phyloP scores from a whole-genome alignment of 495 filamentous ascomycete species.

The Lepraria neglecta region DNA sequence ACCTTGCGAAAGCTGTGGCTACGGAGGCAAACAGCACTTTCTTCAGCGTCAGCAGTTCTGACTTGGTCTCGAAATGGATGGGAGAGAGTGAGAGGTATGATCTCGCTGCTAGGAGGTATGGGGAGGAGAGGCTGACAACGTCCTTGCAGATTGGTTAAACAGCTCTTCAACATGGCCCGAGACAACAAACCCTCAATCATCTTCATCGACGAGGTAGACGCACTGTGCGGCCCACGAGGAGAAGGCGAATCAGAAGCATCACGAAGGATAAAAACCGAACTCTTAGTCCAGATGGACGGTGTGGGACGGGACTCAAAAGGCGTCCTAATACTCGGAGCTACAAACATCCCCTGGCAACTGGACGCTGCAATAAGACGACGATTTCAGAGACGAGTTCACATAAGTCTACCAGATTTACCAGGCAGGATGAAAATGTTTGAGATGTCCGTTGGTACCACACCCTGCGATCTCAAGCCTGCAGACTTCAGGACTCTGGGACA shows the following conservation, averaged over 20 bases:
- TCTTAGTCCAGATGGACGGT: constrained; percentile 98
- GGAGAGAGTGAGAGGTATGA: constrained; percentile 91
- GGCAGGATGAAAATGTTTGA: constrained; percentile 97
- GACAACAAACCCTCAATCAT: constrained; percentile 98
- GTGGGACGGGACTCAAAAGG: constrained; percentile 91
- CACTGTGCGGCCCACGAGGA: constrained; percentile 88
- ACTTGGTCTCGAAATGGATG: constrained; percentile 99
- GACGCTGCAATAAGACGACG: constrained; percentile 96
- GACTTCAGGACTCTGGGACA: constrained; percentile 76
- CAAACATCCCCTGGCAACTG: constrained; percentile 98
- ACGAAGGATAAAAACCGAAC: constrained; percentile 94
- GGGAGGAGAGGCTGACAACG: background rate
- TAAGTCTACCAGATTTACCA: constrained; percentile 79
- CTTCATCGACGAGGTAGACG: constrained; percentile 99
- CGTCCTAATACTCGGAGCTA: constrained; percentile 91
- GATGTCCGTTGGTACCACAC: constrained; percentile 82
- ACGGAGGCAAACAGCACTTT: constrained; percentile 99
- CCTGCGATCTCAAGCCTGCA: constrained; percentile 69
- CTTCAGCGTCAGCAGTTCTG: constrained; percentile 95
- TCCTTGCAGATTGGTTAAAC: constrained; percentile 73
- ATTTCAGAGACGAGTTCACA: constrained; percentile 95
- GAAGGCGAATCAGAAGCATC: constrained; percentile 98
- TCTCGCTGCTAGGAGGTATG: background rate
- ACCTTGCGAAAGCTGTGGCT: constrained; percentile 93
- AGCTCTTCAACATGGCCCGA: constrained; percentile 94